Evolutionary conservation across 208 protist species (phyloP), one percentile per base, ranked within the genome.

Genomic region (Wallacemonas sp.): DNA sequence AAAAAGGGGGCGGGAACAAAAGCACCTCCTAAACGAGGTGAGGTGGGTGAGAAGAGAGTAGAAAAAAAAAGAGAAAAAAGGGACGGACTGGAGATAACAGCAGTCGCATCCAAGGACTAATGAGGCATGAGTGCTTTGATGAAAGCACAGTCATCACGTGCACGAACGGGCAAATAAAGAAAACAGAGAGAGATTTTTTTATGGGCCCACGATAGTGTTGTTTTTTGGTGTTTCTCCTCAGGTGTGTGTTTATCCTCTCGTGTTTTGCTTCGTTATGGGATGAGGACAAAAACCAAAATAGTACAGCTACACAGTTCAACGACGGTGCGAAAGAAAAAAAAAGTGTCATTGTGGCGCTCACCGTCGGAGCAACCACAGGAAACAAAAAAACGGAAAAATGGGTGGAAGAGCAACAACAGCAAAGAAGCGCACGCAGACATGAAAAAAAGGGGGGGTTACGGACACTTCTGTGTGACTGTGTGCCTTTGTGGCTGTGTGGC

Each of bases 151-250:
- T 52, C n/a, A 5, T 4, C 7, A 46, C 7, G 31, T 12, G 32
- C 7, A 46, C 7, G 31, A 18, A 63, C 36, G 46, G 23, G 14
- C 11, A 63, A 46, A 63, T 25, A 57, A 57, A 57, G n/a, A 49
- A 49, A 49, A 41, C 7, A 41, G 36, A 41, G 36, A 41, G 36
- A 41, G 36, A 41, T n/a, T n/a, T n/a, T n/a, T n/a, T n/a, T n/a
- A n/a, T n/a, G n/a, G n/a, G n/a, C n/a, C n/a, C n/a, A n/a, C n/a
- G n/a, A n/a, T n/a, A n/a, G n/a, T n/a, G n/a, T n/a, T n/a, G n/a
- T n/a, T n/a, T n/a, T n/a, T n/a, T n/a, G n/a, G n/a, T n/a, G n/a
- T n/a, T n/a, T n/a, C n/a, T n/a, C n/a, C n/a, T n/a, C n/a, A n/a
- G n/a, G n/a, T n/a, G n/a, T n/a, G n/a, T n/a, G n/a, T n/a, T n/a